Percentiles rank a stretch among this genome's conserved stretches.
Evolutionary conservation across 441 rosid species (phyloP).

Genomic region (Populus hybrid): DNA sequence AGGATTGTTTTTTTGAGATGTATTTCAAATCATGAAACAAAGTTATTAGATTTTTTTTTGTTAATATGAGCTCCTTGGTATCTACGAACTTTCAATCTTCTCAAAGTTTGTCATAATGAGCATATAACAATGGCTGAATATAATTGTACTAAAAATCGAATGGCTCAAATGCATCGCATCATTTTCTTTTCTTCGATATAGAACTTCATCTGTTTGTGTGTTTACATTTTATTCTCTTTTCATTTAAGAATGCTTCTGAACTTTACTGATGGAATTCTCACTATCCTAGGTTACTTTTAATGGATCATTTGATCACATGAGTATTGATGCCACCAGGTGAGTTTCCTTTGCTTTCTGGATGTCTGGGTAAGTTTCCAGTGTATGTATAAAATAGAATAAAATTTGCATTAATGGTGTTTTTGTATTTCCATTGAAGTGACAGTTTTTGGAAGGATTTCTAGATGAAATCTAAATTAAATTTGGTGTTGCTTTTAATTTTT

Average conservation of each 20-base stretch:
- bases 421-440: not conserved
- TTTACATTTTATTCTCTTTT: not conserved
- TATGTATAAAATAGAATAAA: not conserved
- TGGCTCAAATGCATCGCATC: not conserved
- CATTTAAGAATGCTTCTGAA: not conserved
- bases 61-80: not conserved
- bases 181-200: not conserved
- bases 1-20: not conserved
- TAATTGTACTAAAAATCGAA: not conserved
- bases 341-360: slow-evolving; percentile 17
- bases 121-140: not conserved
- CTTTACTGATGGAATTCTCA: slow-evolving; percentile 7
- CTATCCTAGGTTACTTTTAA: slow-evolving; percentile 81
- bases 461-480: not conserved
- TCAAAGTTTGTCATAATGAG: not conserved
- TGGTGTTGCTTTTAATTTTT: slow-evolving; percentile 1
- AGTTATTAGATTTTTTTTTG: not conserved
- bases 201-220: not conserved
- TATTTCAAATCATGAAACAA: not conserved
- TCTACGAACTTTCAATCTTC: not conserved
- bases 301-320: slow-evolving; percentile 99
- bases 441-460: slow-evolving; percentile 2
- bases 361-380: slow-evolving; percentile 16
- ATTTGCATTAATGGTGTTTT: not conserved
- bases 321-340: slow-evolving; percentile 93